Base-by-base conservation (phyloP, 108 stramenopile species). In the Pseudonitzschia multiseries region DNA sequence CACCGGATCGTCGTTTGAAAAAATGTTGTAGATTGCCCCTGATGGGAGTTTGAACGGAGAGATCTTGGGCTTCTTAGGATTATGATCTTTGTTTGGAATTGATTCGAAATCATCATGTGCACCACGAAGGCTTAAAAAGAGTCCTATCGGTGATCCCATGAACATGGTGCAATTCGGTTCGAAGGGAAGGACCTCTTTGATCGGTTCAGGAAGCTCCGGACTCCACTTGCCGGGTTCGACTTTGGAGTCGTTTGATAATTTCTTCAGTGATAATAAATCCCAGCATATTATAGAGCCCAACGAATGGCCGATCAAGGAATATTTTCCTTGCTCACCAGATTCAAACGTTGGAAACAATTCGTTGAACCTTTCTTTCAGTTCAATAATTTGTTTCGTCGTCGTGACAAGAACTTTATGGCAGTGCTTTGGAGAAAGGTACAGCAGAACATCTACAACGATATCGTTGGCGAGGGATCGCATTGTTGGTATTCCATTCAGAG, bases 271-370 rank as follows among this genome's bases (percentile, higher is more conserved):
- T 28, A 97, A 69, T 17, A 97, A 57, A 77, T 97, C 96, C 91
- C 92, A 97, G 40, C 79, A 82, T 69, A 97, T 95, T 22, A 97
- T 91, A 26, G 81, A 84, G 8, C 96, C 96, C n/a, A 97, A 81
- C 17, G 82, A 84, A 74, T 95, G 94, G 1, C 94, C 96, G 36
- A 94, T 81, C 24, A 97, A 27, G 10, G 85, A 86, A 62, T 73
- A 76, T 31, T 80, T 84, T 15, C 93, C 96, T 5, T n/a, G n/a
- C 27, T 84, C 88, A 14, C 52, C 56, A 0, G 66, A 27, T 20
- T 79, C 27, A 76, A 90, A 94, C 5, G 70, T 74, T 28, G 92
- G 91, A 79, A 93, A 74, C 4, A 85, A 50, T 53, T 81, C 75
- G 36, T 82, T 75, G 72, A 92, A 92, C 26, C 68, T 70, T 21